A percentile compares a stretch with the other conserved stretches of the same genome.
Evolutionary conservation across 352 stramenopile genomes (phyloP).

Genomic region (Phytophthora idaei): DNA sequence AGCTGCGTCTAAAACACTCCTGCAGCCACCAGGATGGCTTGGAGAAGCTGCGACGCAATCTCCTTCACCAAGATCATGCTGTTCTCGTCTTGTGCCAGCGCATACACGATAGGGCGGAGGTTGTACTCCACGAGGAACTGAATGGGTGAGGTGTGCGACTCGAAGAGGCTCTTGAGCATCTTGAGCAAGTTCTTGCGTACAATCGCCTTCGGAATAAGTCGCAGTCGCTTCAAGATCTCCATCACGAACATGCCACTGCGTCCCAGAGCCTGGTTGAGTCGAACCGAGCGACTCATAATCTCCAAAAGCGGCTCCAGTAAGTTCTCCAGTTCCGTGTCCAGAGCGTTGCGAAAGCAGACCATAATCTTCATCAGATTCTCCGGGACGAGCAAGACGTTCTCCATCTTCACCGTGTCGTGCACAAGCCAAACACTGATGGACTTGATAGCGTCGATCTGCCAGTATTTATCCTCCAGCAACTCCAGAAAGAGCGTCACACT

Average conservation of each 20-base stretch:
- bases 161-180: constrained; percentile 92
- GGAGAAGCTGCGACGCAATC: constrained; percentile 86
- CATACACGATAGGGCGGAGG: constrained; percentile 75
- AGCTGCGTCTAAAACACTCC: constrained; percentile 48
- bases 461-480: constrained; percentile 89
- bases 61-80: constrained; percentile 91
- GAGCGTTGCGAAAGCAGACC: constrained; percentile 65
- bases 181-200: constrained; percentile 92
- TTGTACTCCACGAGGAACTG: constrained; percentile 92
- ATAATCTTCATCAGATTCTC: constrained; percentile 75
- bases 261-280: constrained; percentile 86
- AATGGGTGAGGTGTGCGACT: constrained; percentile 82
- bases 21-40: constrained; percentile 80
- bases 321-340: constrained; percentile 82
- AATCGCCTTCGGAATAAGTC: constrained; percentile 84
- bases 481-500: constrained; percentile 87
- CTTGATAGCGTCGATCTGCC: constrained; percentile 90
- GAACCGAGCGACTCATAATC: constrained; percentile 76
- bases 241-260: constrained; percentile 85
- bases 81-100: constrained; percentile 88
- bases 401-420: constrained; percentile 85
- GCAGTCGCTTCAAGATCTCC: constrained; percentile 83
- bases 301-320: constrained; percentile 81
- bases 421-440: constrained; percentile 88
- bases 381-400: constrained; percentile 74